phyloP scores from a whole-genome alignment of 208 protist genomes.

The Lotmaria passim region DNA sequence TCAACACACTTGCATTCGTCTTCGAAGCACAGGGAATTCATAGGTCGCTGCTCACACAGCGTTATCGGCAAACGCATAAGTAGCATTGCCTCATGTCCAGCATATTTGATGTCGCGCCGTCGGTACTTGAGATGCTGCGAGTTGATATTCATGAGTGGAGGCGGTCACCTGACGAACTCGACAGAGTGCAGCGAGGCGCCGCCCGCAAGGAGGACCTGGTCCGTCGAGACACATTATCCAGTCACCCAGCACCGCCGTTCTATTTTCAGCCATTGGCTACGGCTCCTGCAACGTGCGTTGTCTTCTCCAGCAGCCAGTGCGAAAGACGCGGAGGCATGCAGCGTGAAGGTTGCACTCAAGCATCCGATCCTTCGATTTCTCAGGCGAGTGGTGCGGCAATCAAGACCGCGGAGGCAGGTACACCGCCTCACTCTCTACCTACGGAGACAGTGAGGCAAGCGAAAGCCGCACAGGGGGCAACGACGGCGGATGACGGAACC shows the following conservation, averaged over 20 bases:
- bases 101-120: conserved; percentile 11
- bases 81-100: too few relatives aligned
- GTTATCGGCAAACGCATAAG: background rate
- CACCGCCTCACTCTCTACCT: background rate
- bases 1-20: background rate
- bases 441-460: background rate
- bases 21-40: background rate
- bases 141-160: conserved; percentile 19
- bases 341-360: too few relatives aligned
- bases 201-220: background rate
- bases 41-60: background rate
- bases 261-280: conserved; percentile 33
- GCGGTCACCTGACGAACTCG: conserved; percentile 3
- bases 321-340: background rate
- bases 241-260: conserved; percentile 12
- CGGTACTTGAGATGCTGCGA: conserved; percentile 11
- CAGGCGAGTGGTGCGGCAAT: background rate
- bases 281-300: conserved; percentile 18
- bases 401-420: background rate
- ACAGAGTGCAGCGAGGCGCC: conserved; percentile 7
- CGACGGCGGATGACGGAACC: background rate
- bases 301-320: conserved; percentile 10
- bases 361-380: background rate
- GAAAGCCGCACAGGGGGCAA: background rate
- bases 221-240: background rate